phyloP scores from a whole-genome alignment of 2,329 filamentous ascomycete species.

The Microdochium paspali region DNA sequence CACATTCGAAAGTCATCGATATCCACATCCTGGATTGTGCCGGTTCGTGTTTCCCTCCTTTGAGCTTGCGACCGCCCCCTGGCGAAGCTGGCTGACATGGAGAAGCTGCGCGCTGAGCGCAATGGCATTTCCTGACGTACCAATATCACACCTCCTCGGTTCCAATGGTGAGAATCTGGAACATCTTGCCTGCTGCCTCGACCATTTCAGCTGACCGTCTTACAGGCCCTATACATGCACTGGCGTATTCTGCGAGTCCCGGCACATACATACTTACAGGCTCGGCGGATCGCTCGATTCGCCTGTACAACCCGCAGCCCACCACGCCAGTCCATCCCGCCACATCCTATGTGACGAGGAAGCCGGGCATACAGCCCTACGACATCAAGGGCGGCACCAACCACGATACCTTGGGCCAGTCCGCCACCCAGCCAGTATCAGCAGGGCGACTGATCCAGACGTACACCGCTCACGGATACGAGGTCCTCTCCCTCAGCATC shows the following conservation, averaged over 20 bases:
- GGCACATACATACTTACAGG: slow-evolving; percentile 78
- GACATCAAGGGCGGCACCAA: slow-evolving; percentile 11
- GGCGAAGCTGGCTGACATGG: neutral
- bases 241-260: slow-evolving; percentile 62
- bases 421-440: slow-evolving; percentile 21
- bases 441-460: slow-evolving; percentile 67
- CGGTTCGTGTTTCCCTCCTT: too few relatives aligned
- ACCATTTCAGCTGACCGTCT: neutral
- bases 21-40: too few relatives aligned
- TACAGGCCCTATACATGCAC: slow-evolving; percentile 60
- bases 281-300: slow-evolving; percentile 73
- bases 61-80: too few relatives aligned
- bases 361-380: slow-evolving; percentile 6
- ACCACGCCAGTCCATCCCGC: slow-evolving; percentile 18
- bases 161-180: slow-evolving; percentile 39
- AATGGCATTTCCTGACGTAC: slow-evolving; percentile 38
- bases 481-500: slow-evolving; percentile 74
- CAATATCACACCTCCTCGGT: slow-evolving; percentile 46
- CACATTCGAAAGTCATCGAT: too few relatives aligned
- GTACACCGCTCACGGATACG: slow-evolving; percentile 85
- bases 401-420: slow-evolving; percentile 27
- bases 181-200: neutral
- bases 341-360: slow-evolving; percentile 3
- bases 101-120: neutral
- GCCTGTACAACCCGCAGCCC: slow-evolving; percentile 72